Conservation (phyloP, 73 alveolate species). For the Symbiodinium natans region DNA sequence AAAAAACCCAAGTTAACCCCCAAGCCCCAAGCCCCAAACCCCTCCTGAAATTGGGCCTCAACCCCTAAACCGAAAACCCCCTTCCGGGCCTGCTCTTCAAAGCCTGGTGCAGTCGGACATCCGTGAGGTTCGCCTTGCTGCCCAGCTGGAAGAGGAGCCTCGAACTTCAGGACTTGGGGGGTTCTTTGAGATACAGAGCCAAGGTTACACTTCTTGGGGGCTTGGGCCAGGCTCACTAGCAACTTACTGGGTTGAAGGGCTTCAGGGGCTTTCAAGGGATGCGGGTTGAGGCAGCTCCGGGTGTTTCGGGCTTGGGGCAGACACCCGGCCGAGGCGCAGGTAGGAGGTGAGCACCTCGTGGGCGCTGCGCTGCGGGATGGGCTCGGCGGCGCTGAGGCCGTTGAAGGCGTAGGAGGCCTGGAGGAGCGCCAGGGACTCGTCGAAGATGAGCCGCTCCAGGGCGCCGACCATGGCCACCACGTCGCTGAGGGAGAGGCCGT, state of each 20-base stretch:
- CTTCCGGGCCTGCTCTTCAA: conserved; percentile 23
- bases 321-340: conserved; percentile 19
- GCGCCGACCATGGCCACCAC: conserved; percentile 63
- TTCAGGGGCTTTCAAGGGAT: too few species aligned
- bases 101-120: conserved; percentile 31
- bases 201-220: too few species aligned
- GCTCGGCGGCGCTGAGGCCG: not conserved
- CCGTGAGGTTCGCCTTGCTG: conserved; percentile 58
- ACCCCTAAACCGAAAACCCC: not conserved
- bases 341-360: conserved; percentile 71
- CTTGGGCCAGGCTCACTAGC: too few species aligned
- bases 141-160: conserved; percentile 68
- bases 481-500: conserved; percentile 50
- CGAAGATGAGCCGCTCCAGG: conserved; percentile 58
- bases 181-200: too few species aligned
- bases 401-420: conserved; percentile 60
- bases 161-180: too few species aligned
- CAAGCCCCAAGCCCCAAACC: not conserved
- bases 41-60: too few species aligned
- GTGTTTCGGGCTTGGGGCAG: too few species aligned
- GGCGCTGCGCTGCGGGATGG: conserved; percentile 10
- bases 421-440: conserved; percentile 59
- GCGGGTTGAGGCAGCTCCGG: too few species aligned
- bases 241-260: too few species aligned
- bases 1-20: too few species aligned